These are phyloP conservation scores for Kwoniella sp. DNA, from an alignment of 768 basidiomycete genomes.

Conservation along the genomic window DNA sequence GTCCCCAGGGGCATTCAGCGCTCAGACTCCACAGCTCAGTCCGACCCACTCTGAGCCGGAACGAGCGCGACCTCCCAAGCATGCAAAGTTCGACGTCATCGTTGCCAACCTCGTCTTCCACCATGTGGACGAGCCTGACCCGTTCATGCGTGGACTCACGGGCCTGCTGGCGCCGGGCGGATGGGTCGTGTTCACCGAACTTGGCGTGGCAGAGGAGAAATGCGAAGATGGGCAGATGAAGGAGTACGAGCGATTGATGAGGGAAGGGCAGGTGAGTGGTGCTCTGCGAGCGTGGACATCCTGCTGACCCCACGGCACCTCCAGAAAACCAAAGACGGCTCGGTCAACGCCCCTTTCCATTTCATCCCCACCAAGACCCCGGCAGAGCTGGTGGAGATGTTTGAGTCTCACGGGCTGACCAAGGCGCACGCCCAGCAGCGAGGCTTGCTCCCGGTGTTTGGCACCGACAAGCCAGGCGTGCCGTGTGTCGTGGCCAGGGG, in stretches of 20 bases:
- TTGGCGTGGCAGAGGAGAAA: neutral
- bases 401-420: slow-evolving; percentile 19
- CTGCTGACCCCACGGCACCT: no score
- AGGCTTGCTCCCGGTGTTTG: slow-evolving; percentile 29
- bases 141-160: slow-evolving; percentile 18
- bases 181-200: slow-evolving; percentile 36
- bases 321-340: neutral
- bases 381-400: slow-evolving; percentile 8
- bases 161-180: slow-evolving; percentile 24
- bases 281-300: no score
- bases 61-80: slow-evolving; percentile 16
- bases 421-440: slow-evolving; percentile 27
- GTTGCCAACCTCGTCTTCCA: slow-evolving; percentile 32
- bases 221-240: neutral
- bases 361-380: slow-evolving; percentile 21
- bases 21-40: slow-evolving; percentile 1
- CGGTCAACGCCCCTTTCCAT: slow-evolving; percentile 22
- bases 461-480: slow-evolving; percentile 4
- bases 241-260: neutral
- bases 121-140: slow-evolving; percentile 28
- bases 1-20: slow-evolving; percentile 17
- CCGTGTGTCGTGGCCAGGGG: slow-evolving; percentile 27
- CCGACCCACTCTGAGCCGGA: slow-evolving; percentile 13
- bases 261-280: slow-evolving; percentile 6
- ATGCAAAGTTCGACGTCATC: slow-evolving; percentile 24